Evolutionary conservation across 371 early-diverging fungal genomes (phyloP).

Genomic region (Mortierella sp.): DNA sequence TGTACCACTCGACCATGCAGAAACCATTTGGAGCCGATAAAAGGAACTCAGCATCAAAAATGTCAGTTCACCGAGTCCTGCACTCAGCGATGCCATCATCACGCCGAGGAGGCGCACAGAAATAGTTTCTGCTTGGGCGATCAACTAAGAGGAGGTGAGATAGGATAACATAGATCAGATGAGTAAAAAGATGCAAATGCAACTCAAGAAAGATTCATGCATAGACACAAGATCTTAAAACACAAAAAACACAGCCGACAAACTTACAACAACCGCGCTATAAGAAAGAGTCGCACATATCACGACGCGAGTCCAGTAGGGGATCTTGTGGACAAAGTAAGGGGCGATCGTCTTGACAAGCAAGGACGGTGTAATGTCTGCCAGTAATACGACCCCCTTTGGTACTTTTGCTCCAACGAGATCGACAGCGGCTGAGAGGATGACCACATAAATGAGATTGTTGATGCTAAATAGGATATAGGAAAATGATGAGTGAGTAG

Average conservation of each 20-base stretch:
- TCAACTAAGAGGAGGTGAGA: slow-evolving; percentile 27
- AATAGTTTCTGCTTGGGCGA: slow-evolving; percentile 47
- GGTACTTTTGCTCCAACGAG: slow-evolving; percentile 60
- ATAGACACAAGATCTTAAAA: neutral
- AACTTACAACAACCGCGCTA: slow-evolving; percentile 48
- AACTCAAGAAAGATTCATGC: neutral
- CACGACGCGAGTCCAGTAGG: slow-evolving; percentile 50
- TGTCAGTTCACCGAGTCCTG: slow-evolving; percentile 64
- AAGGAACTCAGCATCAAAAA: slow-evolving; percentile 64
- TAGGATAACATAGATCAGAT: neutral
- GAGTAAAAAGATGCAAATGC: neutral
- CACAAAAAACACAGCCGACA: neutral
- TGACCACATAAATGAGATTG: slow-evolving; percentile 67
- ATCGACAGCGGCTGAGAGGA: slow-evolving; percentile 66
- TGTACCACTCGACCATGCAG: slow-evolving; percentile 64
- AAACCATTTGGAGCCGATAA: slow-evolving; percentile 57
- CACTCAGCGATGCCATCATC: slow-evolving; percentile 62
- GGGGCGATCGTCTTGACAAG: slow-evolving; percentile 61
- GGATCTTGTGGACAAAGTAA: slow-evolving; percentile 59
- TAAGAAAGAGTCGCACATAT: slow-evolving; percentile 49
- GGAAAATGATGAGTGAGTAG: neutral
- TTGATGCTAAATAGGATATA: slow-evolving; percentile 55
- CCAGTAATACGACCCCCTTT: slow-evolving; percentile 61
- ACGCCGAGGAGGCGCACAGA: slow-evolving; percentile 56
- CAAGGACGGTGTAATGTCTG: slow-evolving; percentile 65